phyloP scores from a whole-genome alignment of 73 alveolate species.

The Effrenium voratum region DNA sequence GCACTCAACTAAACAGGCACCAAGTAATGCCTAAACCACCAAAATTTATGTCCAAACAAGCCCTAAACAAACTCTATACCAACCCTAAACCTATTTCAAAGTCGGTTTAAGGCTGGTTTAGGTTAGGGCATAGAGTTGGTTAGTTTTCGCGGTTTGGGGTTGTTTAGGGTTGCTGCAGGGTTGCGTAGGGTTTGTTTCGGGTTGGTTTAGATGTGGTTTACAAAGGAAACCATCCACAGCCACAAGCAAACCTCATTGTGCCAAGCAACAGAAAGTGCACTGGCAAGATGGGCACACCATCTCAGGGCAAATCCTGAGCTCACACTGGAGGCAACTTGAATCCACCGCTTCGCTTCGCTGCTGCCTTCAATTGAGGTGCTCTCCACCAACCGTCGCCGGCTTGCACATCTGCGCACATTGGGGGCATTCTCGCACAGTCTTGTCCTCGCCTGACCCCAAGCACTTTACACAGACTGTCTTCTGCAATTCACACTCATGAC shows the following conservation, averaged over 20 bases:
- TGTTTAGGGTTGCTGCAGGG: too few relatives aligned
- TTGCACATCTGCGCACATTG: slow-evolving; percentile 17
- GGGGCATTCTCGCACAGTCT: slow-evolving; percentile 29
- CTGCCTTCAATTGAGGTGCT: not conserved
- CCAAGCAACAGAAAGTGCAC: slow-evolving; percentile 13
- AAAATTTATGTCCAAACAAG: too few relatives aligned
- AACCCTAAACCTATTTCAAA: too few relatives aligned
- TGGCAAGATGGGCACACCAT: slow-evolving; percentile 10
- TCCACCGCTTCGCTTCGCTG: not conserved
- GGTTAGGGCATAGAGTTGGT: too few relatives aligned
- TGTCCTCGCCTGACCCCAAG: slow-evolving; percentile 7
- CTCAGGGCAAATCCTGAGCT: slow-evolving; percentile 13
- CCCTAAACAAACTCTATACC: not conserved
- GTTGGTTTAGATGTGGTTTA: too few relatives aligned
- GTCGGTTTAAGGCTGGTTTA: too few relatives aligned
- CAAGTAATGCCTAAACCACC: not conserved
- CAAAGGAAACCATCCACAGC: too few relatives aligned
- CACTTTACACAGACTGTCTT: not conserved
- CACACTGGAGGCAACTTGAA: not conserved
- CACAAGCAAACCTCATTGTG: too few relatives aligned
- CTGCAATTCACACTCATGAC: not conserved
- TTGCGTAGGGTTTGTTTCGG: too few relatives aligned
- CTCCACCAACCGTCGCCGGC: slow-evolving; percentile 4
- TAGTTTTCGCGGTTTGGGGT: too few relatives aligned
- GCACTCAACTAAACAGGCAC: not conserved